A percentile compares a stretch with the other conserved stretches of the same genome.
These are phyloP conservation scores for Chaetomidium leptoderma DNA, from an alignment of 495 filamentous ascomycete genomes.

Conservation along the genomic window DNA sequence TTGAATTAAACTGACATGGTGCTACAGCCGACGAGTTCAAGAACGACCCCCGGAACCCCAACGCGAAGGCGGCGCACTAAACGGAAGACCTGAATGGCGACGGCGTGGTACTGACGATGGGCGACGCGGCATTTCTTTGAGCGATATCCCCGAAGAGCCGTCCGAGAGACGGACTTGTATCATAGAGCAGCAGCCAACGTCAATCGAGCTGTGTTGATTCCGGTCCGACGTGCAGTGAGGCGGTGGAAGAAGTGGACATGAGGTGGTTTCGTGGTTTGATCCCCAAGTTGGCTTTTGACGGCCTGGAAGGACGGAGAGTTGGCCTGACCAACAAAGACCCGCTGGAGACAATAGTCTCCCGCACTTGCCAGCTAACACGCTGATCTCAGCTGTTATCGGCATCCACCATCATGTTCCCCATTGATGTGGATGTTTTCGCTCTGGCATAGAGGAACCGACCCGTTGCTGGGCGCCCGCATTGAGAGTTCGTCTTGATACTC, in stretches of 20 bases:
- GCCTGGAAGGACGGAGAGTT: too few species aligned
- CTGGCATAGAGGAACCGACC: constrained; percentile 37
- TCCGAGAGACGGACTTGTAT: constrained; percentile 28
- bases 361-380: constrained; percentile 30
- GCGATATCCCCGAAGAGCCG: constrained; percentile 18
- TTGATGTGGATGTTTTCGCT: constrained; percentile 36
- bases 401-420: constrained; percentile 27
- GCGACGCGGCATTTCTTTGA: constrained; percentile 24
- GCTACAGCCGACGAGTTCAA: constrained; percentile 79
- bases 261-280: too few species aligned
- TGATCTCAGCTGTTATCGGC: constrained; percentile 33
- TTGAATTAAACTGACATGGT: constrained; percentile 24
- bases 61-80: constrained; percentile 54
- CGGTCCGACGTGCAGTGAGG: constrained; percentile 6
- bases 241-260: constrained; percentile 3
- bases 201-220: constrained; percentile 32
- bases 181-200: constrained; percentile 32
- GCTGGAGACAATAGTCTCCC: constrained; percentile 13
- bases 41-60: constrained; percentile 91
- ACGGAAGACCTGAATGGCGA: constrained; percentile 10
- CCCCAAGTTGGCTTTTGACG: too few species aligned
- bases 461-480: constrained; percentile 38
- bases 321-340: neutral
- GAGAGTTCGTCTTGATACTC: constrained; percentile 33
- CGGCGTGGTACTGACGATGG: constrained; percentile 17